Base-by-base conservation (phyloP, 148 eudicot genomes). In the Pouteria glomerata region DNA sequence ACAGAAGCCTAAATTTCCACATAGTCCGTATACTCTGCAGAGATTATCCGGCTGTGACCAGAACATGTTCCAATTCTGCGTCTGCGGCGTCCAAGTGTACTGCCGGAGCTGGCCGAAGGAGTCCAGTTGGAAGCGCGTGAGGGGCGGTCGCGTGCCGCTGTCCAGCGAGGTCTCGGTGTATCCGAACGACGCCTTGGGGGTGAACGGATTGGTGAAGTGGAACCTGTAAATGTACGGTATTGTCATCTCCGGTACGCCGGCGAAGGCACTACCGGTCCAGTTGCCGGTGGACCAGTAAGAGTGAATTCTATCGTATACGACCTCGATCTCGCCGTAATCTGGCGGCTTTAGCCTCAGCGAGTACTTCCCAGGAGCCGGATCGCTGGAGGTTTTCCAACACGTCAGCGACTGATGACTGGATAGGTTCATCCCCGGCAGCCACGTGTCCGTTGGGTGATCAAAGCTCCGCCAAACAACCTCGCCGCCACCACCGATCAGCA, bases 371-470 rank as follows among this genome's bases (percentile, higher is more conserved):
- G 83, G 83, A 1, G 85, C 61, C 1, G 98, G 98, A 73, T 92
- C 93, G 51, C 19, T 63, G 21, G 69, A 13, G 29, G 84, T 85
- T 66, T 34, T 73, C 96, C 98, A 92, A 37, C 84, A 76, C 6
- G 84, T 81, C 34, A 92, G 72, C 27, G 57, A 45, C n/a, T 61
- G 59, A 6, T 31, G 48, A 0, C 47, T 50, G 4, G 91, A 83
- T 31, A 92, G 41, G 55, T 92, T 88, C 96, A 90, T 86, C 16
- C 90, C 96, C 18, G 98, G 96, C 0, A 92, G 84, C 89, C 91
- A 92, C 50, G 96, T 92, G 74, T 92, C 96, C 3, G 91, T 57
- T 30, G 98, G 98, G 23, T 27, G 70, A 66, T 88, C 90, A 26
- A 92, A 92, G 81, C 93, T 88, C 71, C 81, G 82, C 98, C 98